Evolutionary conservation across 352 stramenopile genomes (phyloP).

Genomic region (Phytophthora macrochlamydospora): DNA sequence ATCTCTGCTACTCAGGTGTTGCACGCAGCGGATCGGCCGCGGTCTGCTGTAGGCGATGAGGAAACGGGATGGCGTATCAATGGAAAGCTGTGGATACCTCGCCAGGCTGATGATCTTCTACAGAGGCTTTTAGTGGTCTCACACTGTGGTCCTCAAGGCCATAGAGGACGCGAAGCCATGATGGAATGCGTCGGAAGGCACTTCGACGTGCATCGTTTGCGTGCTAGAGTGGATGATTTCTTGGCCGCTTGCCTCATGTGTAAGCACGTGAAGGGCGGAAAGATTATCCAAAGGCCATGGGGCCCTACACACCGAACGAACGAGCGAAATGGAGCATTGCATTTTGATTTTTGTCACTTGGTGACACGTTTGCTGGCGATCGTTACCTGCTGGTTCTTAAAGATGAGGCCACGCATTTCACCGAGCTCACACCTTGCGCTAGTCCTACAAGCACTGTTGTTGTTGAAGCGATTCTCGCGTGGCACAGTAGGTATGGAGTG

Average conservation of each 20-base stretch:
- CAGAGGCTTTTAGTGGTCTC: slow-evolving; percentile 7
- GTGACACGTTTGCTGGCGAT: slow-evolving; percentile 13
- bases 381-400: slow-evolving; percentile 16
- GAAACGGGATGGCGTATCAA: slow-evolving; percentile 3
- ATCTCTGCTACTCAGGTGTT: neutral
- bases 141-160: slow-evolving; percentile 10
- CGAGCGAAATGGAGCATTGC: slow-evolving; percentile 14
- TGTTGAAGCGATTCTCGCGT: slow-evolving; percentile 2
- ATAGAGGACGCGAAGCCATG: neutral
- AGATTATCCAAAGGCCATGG: slow-evolving; percentile 15
- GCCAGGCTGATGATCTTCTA: neutral
- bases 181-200: neutral
- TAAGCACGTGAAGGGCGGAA: slow-evolving; percentile 13
- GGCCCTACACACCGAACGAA: slow-evolving; percentile 15
- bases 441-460: slow-evolving; percentile 2
- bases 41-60: neutral
- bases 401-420: slow-evolving; percentile 16
- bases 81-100: slow-evolving; percentile 9
- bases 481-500: slow-evolving; percentile 10
- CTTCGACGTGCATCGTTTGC: neutral
- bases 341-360: slow-evolving; percentile 16
- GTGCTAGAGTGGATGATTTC: slow-evolving; percentile 9
- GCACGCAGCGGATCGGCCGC: neutral
- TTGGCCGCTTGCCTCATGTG: slow-evolving; percentile 9
- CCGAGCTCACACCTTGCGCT: slow-evolving; percentile 1